Base-by-base conservation (phyloP, 495 filamentous ascomycete genomes). In the Tetracladium marchalianum region DNA sequence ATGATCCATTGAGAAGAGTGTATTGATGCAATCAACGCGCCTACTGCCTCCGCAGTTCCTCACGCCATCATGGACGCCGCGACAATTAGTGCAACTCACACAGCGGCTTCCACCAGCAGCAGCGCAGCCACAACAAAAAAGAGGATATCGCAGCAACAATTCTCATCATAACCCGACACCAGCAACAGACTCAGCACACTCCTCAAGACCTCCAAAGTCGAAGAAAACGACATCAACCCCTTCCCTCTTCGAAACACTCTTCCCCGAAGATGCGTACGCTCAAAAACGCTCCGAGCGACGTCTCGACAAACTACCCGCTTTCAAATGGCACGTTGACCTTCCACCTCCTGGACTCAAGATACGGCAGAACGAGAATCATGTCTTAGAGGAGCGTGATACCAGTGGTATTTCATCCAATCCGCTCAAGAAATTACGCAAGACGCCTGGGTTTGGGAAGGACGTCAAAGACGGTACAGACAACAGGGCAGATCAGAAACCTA, bases 221-320 rank as follows among this genome's bases (percentile, higher is more conserved):
- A 4, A 13, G 32, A 22, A 10, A 39, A 32, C 15, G 42, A 52
- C 42, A 34, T 7, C 22, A 15, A n/a, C 22, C 31, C 1, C 9
- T 33, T 71, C 76, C 7, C 65, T 80, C n/a, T 67, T 79, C 40
- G 72, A 76, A 31, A 67, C 75, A 52, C 66, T 82, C 0, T 80
- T 82, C 47, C 77, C 78, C 6, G 73, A 74, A 49, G 65, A 73
- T 35, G 60, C 59, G 9, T 55, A 55, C 41, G 50, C 44, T 36
- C 49, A 34, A 51, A 39, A 39, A 5, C 46, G 43, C n/a, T 17
- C 47, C 34, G 39, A 45, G 18, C 32, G 38, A 43, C 42, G 17
- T 32, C 41, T 41, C 33, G 49, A 53, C 15, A 55, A 40, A 36
- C 44, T 56, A 31, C 51, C 57, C n/a, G 42, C 47, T 1, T 54